These are phyloP conservation scores for Scheffersomyces amazonensis DNA, from an alignment of 805 yeast genomes.

Conservation along the genomic window DNA sequence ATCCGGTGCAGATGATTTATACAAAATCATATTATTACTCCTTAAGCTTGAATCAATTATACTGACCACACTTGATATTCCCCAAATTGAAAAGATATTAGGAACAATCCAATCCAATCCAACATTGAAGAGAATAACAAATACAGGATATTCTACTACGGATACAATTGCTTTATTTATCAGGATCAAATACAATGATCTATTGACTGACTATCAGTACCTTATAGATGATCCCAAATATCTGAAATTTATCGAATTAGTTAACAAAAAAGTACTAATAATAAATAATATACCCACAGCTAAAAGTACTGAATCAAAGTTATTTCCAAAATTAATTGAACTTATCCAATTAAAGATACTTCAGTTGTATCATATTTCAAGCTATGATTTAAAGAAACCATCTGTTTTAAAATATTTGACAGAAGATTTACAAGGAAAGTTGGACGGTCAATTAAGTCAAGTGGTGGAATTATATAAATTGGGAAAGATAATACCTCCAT, in stretches of 20 bases:
- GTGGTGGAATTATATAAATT: too few species aligned
- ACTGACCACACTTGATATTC: not conserved
- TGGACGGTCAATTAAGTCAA: too few species aligned
- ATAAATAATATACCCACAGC: conserved; percentile 11
- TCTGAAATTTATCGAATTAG: conserved; percentile 21
- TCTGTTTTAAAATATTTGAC: too few species aligned
- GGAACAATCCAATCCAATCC: not conserved
- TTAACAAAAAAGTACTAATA: conserved; percentile 29
- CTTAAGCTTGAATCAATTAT: not conserved
- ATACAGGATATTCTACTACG: not conserved
- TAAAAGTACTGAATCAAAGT: not conserved
- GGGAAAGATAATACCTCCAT: too few species aligned
- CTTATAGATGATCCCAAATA: conserved; percentile 12
- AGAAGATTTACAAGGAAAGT: conserved; percentile 11
- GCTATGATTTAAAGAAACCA: conserved; percentile 26
- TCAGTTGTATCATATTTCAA: conserved; percentile 27
- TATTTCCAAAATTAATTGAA: conserved; percentile 4
- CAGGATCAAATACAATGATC: conserved; percentile 28
- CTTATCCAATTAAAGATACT: conserved; percentile 24
- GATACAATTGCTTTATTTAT: conserved; percentile 3
- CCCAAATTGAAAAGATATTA: not conserved
- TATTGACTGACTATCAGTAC: conserved; percentile 29
- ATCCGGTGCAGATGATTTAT: not conserved
- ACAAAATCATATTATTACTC: not conserved
- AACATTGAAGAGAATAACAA: not conserved